Conservation (phyloP, 1,284 basidiomycete genomes). For the Apiotrichum akiyoshidainum region DNA sequence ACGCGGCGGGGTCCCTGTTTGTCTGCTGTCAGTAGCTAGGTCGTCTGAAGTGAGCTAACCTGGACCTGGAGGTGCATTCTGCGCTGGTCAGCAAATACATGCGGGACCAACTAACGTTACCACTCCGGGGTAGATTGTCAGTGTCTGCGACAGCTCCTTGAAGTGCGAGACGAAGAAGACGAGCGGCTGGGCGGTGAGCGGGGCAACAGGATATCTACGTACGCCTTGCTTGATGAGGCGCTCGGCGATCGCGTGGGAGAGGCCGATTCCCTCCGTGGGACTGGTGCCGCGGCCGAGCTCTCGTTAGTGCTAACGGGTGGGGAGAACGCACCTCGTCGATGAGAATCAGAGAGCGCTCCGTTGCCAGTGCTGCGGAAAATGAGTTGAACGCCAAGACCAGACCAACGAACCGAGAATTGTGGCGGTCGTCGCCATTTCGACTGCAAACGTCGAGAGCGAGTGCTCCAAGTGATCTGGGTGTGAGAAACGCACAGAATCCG, state of each 20-base stretch:
- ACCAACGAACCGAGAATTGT: conserved; percentile 69
- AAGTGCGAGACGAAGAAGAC: conserved; percentile 85
- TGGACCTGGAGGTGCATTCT: conserved; percentile 80
- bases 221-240: conserved; percentile 72
- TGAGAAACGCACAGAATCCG: neutral
- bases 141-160: conserved; percentile 39
- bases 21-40: conserved; percentile 1
- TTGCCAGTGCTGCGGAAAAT: conserved; percentile 63
- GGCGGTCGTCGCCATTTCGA: conserved; percentile 82
- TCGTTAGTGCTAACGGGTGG: conserved; percentile 17
- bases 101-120: conserved; percentile 18
- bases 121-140: conserved; percentile 36
- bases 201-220: conserved; percentile 9
- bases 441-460: conserved; percentile 84
- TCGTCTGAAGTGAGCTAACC: conserved; percentile 50
- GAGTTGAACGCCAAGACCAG: neutral
- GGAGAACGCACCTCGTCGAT: conserved; percentile 77
- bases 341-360: conserved; percentile 68
- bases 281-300: conserved; percentile 68
- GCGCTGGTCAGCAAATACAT: conserved; percentile 7
- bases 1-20: conserved; percentile 45
- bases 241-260: conserved; percentile 89
- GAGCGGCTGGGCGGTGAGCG: conserved; percentile 58
- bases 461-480: conserved; percentile 61
- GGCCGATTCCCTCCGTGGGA: conserved; percentile 78